Evolutionary conservation across 768 basidiomycete genomes (phyloP), one percentile per base, ranked within the genome.

Genomic region (Termitomyces titanicus): DNA sequence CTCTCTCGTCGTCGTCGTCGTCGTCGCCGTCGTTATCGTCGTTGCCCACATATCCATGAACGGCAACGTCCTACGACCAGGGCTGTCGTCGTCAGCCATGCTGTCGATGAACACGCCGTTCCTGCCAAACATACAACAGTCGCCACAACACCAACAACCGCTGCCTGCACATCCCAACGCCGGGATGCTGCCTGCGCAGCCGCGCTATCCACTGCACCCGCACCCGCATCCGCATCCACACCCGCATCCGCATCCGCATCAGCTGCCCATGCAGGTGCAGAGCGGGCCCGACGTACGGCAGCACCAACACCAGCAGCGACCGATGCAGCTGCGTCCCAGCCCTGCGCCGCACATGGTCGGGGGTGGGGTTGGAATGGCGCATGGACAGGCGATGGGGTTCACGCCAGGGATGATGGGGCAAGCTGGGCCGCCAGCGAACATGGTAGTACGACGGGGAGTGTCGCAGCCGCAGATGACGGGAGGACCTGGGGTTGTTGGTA

Each of bases 391-490:
- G n/a, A n/a, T n/a, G n/a, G n/a, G n/a, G n/a, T n/a, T n/a, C n/a
- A n/a, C n/a, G n/a, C 5, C 29, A 9, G 29, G 29, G 29, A 74
- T 81, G 69, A 72, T 67, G 62, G 74, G 70, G 58, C 71, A 69
- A 37, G 69, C n/a, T 10, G 35, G 37, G 3, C 65, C 54, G n/a
- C n/a, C n/a, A n/a, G n/a, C n/a, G n/a, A n/a, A n/a, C n/a, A n/a
- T n/a, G n/a, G n/a, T 66, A 66, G 66, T 79, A 44, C 80, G 86
- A 55, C 80, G 86, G 63, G 78, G 77, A n/a, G 70, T 74, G 55
- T 82, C 85, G 20, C 85, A 87, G 68, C 78, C 83, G 5, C 76
- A 79, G 58, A 68, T 67, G 62, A 77, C n/a, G n/a, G n/a, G n/a
- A n/a, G n/a, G n/a, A n/a, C n/a, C n/a, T n/a, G n/a, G n/a, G n/a